Evolutionary conservation across 192 early-diverging fungal species (phyloP).

Genomic region (Geranomyces variabilis): DNA sequence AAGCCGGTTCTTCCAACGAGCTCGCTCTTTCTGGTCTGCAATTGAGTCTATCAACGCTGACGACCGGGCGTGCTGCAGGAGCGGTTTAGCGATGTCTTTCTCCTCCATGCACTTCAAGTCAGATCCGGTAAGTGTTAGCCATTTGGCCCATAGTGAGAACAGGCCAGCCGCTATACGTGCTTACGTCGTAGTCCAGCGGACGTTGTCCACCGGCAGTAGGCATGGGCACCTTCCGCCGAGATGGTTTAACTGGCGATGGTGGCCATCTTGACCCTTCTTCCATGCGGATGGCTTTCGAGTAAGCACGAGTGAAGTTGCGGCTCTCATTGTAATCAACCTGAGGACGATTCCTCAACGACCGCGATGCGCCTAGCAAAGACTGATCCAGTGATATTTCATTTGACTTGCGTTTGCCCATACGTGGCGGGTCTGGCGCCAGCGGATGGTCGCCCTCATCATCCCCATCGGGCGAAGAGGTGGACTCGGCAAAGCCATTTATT

Average conservation of each 20-base stretch:
- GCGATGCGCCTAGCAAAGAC: background rate
- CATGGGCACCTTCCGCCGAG: conserved; percentile 5
- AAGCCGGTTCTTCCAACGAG: conserved; percentile 8
- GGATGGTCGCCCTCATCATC: too few species aligned
- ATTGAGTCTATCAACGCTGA: conserved; percentile 12
- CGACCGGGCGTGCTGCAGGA: conserved; percentile 29
- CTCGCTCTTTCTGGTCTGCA: background rate
- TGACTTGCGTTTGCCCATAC: background rate
- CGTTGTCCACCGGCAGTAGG: conserved; percentile 22
- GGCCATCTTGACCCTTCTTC: background rate
- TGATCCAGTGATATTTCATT: background rate
- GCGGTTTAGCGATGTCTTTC: conserved; percentile 14
- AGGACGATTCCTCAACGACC: conserved; percentile 11
- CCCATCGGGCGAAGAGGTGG: too few species aligned
- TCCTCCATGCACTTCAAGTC: conserved; percentile 7
- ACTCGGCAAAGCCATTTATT: too few species aligned
- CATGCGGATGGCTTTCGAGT: background rate
- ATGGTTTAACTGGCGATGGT: conserved; percentile 9
- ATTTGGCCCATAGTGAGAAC: background rate
- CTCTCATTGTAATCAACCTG: conserved; percentile 29
- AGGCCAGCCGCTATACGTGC: background rate
- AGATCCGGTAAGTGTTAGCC: background rate
- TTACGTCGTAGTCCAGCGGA: background rate
- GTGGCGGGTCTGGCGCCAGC: background rate
- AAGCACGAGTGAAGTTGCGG: background rate